These are phyloP conservation scores for Aspergillus intermedius DNA, from an alignment of 2,329 filamentous ascomycete genomes.

Conservation along the genomic window DNA sequence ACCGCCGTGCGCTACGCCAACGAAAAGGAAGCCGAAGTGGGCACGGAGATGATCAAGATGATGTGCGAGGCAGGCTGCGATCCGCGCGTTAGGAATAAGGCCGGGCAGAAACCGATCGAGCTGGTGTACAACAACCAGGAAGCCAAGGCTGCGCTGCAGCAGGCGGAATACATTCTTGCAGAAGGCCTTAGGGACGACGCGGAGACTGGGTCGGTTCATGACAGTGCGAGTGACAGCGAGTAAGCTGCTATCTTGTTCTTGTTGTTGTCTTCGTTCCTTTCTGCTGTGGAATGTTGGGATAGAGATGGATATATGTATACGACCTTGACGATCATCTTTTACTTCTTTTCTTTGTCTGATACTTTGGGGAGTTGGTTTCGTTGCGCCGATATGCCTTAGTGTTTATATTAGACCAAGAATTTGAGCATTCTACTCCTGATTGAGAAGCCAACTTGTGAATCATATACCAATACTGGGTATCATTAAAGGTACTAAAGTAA, in stretches of 20 bases:
- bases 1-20: conserved; percentile 41
- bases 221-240: conserved; percentile 38
- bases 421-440: too few relatives aligned
- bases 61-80: conserved; percentile 45
- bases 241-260: conserved; percentile 10
- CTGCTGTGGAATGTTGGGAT: not conserved
- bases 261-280: conserved; percentile 1
- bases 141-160: conserved; percentile 36
- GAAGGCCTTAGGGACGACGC: conserved; percentile 36
- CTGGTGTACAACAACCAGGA: conserved; percentile 39
- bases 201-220: conserved; percentile 27
- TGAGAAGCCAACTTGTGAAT: too few relatives aligned
- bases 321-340: conserved; percentile 12
- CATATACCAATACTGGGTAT: conserved; percentile 1
- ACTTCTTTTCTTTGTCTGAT: conserved; percentile 3
- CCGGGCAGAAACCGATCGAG: conserved; percentile 41
- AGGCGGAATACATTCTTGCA: conserved; percentile 42
- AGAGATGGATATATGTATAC: conserved; percentile 10
- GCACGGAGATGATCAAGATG: conserved; percentile 43
- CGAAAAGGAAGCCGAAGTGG: conserved; percentile 39
- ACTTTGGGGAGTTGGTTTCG: not conserved
- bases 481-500: not conserved
- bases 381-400: not conserved
- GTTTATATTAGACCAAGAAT: not conserved
- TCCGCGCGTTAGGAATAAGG: conserved; percentile 43